Conservation (phyloP, 192 early-diverging fungal genomes). For the Mortierella hygrophila region DNA sequence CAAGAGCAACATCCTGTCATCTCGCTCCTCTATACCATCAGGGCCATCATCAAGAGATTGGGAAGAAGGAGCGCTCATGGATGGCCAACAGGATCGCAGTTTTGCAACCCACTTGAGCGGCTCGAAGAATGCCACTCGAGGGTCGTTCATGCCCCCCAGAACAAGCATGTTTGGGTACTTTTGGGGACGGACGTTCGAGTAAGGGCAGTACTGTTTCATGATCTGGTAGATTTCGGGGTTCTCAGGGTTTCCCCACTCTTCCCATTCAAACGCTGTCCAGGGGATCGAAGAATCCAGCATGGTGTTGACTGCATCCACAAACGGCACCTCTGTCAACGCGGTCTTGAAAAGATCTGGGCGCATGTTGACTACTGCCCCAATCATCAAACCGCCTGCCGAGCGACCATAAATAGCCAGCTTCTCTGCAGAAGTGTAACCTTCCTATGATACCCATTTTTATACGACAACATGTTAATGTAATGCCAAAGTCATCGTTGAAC, state of each 20-base stretch:
- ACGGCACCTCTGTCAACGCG: conserved; percentile 81
- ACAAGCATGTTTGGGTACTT: conserved; percentile 76
- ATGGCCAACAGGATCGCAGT: conserved; percentile 58
- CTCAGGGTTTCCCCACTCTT: conserved; percentile 83
- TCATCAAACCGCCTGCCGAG: conserved; percentile 41
- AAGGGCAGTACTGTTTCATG: conserved; percentile 74
- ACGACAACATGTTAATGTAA: neutral
- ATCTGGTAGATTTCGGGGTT: conserved; percentile 62
- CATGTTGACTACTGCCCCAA: conserved; percentile 73
- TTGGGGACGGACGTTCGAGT: conserved; percentile 68
- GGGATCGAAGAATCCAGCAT: conserved; percentile 85
- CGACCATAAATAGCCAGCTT: conserved; percentile 62
- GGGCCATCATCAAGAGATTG: neutral
- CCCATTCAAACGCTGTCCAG: conserved; percentile 76
- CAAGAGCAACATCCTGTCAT: conserved; percentile 49
- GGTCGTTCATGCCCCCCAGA: conserved; percentile 83
- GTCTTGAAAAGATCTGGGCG: conserved; percentile 80
- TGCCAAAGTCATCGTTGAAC: neutral
- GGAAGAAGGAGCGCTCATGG: neutral
- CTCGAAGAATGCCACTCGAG: conserved; percentile 86
- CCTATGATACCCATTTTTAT: neutral
- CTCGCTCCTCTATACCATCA: neutral
- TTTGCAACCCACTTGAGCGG: conserved; percentile 90
- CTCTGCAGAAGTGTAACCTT: conserved; percentile 60
- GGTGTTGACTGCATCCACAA: conserved; percentile 88